Evolutionary conservation across 225 moss, liverwort and hornwort species (phyloP).

Genomic region (Pleurozium schreberi): DNA sequence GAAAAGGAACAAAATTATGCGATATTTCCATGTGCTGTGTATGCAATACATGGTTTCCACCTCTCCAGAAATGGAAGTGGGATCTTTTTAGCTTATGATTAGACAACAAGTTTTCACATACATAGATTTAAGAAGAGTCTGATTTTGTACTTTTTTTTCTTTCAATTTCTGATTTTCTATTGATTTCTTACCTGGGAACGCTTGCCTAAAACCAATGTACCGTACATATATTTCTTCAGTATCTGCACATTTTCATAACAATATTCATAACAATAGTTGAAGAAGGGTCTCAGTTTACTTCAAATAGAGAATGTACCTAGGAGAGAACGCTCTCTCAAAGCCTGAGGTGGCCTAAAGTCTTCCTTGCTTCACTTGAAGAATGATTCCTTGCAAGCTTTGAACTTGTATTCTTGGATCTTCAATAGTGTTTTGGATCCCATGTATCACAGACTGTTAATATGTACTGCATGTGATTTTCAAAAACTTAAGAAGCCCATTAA

Average conservation of each 20-base stretch:
- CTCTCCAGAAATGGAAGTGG: neutral
- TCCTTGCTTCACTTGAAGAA: neutral
- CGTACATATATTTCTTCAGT: no score
- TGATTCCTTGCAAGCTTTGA: neutral
- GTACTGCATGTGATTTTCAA: neutral
- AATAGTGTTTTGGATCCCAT: neutral
- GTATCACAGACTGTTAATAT: neutral
- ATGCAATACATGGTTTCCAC: neutral
- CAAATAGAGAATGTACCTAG: neutral
- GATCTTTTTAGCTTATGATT: neutral
- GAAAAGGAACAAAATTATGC: neutral
- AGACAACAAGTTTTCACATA: neutral
- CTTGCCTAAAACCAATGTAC: neutral
- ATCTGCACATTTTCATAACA: neutral
- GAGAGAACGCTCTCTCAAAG: neutral
- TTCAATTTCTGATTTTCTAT: neutral
- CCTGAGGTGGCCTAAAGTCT: neutral
- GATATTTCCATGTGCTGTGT: neutral
- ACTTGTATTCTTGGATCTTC: neutral
- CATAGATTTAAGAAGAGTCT: neutral
- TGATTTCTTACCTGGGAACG: neutral
- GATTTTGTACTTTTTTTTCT: no score
- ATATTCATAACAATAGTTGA: neutral
- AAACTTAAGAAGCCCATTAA: neutral
- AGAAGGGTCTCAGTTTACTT: neutral